Percentiles rank a stretch among this genome's conserved stretches.
phyloP scores from a whole-genome alignment of 441 rosid species.

The Bruguiera hainesii region DNA sequence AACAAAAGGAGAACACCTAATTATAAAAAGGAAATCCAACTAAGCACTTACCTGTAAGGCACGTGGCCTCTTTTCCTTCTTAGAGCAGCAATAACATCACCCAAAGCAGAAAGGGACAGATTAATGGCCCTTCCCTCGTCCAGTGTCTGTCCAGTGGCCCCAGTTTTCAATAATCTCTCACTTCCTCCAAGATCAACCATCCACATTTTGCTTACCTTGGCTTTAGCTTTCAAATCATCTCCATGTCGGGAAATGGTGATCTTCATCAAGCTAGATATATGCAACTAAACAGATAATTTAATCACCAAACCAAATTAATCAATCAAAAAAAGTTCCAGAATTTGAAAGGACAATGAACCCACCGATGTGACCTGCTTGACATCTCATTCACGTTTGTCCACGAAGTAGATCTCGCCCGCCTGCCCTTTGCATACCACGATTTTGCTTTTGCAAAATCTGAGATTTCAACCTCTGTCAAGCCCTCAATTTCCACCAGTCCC shows the following conservation, averaged over 20 bases:
- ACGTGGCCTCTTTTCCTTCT: constrained; percentile 85
- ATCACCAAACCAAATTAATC: constrained; percentile 34
- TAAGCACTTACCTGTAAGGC: constrained; percentile 74
- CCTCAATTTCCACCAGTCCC: constrained; percentile 75
- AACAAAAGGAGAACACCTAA: constrained; percentile 8
- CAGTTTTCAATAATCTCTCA: constrained; percentile 76
- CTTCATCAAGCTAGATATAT: constrained; percentile 76
- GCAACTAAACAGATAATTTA: constrained; percentile 53
- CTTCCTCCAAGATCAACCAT: constrained; percentile 98
- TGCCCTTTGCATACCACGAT: constrained; percentile 82
- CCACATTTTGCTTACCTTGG: constrained; percentile 83
- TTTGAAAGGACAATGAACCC: constrained; percentile 33
- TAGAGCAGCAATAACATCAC: constrained; percentile 88
- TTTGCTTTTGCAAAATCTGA: constrained; percentile 54
- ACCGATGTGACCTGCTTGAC: constrained; percentile 97
- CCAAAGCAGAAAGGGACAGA: constrained; percentile 89
- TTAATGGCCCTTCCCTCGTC: constrained; percentile 90
- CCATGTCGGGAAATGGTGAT: constrained; percentile 58
- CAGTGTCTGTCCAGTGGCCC: constrained; percentile 77
- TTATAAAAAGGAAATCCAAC: constrained; percentile 12
- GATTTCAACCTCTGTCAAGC: constrained; percentile 68
- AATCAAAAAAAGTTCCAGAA: constrained; percentile 11
- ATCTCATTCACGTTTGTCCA: constrained; percentile 87
- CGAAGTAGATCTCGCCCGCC: constrained; percentile 69
- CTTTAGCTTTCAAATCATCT: constrained; percentile 47